Conservation (phyloP, 2,329 filamentous ascomycete species). For the Zasmidium angulare region DNA sequence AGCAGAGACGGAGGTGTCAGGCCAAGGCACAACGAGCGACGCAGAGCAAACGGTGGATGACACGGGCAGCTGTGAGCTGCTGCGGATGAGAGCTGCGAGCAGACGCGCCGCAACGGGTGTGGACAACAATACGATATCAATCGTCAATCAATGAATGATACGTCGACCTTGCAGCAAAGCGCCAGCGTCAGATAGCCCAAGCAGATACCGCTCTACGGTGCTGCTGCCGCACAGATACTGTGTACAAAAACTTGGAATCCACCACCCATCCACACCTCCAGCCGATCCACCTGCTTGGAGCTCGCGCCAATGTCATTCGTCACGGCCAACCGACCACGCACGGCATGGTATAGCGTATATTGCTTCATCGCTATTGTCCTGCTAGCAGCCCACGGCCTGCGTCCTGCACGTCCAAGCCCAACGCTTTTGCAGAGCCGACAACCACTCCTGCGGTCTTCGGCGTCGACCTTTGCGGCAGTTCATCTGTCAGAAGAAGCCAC, state of each 20-base stretch:
- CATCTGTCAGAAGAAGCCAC: neutral
- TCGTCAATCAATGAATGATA: no score
- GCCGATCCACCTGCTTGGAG: neutral
- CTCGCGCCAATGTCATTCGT: neutral
- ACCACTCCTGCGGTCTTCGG: neutral
- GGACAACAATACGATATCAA: neutral
- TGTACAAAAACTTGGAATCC: neutral
- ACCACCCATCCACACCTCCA: neutral
- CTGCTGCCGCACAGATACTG: neutral
- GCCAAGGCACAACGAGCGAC: neutral
- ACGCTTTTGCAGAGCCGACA: neutral
- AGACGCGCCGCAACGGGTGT: neutral
- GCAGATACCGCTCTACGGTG: no score
- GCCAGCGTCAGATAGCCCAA: no score
- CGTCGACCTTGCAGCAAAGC: no score
- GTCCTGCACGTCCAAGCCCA: neutral
- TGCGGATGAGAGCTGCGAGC: neutral
- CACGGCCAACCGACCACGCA: neutral
- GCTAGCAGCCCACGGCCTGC: neutral
- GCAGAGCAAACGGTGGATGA: neutral
- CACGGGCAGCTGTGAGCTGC: neutral
- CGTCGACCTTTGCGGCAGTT: neutral
- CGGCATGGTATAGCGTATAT: neutral
- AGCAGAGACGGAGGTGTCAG: no score
- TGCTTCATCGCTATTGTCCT: neutral